Evolutionary conservation across 2,329 filamentous ascomycete genomes (phyloP).

Genomic region (Xylaria hypoxylon): DNA sequence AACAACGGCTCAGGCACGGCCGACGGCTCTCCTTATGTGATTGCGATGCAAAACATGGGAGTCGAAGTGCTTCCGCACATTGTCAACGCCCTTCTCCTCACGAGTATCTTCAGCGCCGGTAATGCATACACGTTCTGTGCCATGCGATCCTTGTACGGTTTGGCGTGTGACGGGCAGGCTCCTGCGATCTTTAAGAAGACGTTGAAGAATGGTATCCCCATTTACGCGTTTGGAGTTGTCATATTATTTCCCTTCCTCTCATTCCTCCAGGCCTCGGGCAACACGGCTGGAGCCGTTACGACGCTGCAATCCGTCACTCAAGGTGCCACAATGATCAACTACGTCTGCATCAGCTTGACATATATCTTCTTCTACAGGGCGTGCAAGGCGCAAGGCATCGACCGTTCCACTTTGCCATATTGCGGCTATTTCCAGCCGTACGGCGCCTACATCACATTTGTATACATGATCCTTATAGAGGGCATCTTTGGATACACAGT

Average conservation of each 20-base stretch:
- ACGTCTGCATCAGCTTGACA: conserved; percentile 69
- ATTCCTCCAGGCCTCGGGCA: conserved; percentile 57
- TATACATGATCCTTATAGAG: conserved; percentile 58
- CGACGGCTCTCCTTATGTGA: conserved; percentile 67
- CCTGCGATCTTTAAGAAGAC: conserved; percentile 64
- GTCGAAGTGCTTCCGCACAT: conserved; percentile 67
- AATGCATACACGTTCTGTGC: conserved; percentile 72
- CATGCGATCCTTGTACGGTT: conserved; percentile 69
- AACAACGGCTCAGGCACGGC: conserved; percentile 61
- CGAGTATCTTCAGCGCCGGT: conserved; percentile 69
- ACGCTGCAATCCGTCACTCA: conserved; percentile 56
- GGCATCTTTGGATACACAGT: conserved; percentile 67
- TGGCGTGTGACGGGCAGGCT: conserved; percentile 68
- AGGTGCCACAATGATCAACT: conserved; percentile 66
- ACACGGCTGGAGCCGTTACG: conserved; percentile 49
- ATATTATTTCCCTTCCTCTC: conserved; percentile 72
- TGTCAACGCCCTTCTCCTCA: conserved; percentile 71
- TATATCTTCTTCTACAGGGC: conserved; percentile 70
- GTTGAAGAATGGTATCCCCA: conserved; percentile 69
- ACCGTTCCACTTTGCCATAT: conserved; percentile 68
- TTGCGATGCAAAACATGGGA: conserved; percentile 68
- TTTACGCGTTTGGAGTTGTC: conserved; percentile 70
- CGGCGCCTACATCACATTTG: conserved; percentile 61
- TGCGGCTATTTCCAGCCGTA: conserved; percentile 70
- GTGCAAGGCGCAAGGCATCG: conserved; percentile 61